Base-by-base conservation (phyloP, 1,284 basidiomycete species). In the Singerocomus rubriflavus region DNA sequence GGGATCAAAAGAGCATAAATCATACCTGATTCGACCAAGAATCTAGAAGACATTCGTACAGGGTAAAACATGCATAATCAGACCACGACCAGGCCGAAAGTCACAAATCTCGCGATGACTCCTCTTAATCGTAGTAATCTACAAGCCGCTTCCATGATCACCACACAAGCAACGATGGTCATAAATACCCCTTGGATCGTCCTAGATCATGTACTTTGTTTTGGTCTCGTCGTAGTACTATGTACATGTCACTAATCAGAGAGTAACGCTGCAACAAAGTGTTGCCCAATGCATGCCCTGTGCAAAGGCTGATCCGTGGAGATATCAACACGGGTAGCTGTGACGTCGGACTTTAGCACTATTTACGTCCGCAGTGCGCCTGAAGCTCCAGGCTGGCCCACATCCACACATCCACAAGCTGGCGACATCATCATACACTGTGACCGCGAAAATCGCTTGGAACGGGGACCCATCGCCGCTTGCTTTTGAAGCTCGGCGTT, bases 191-290 rank as follows among this genome's bases (percentile, higher is more conserved):
- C 91, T 92, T 48, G 76, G 80, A 16, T 82, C 82, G 65, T 97
- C 93, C 92, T 92, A 97, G 13, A 77, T 82, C 83, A 97, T 96
- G 65, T 97, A 94, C 67, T 98, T 94, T 46, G 97, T 97, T 69
- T 97, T 93, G 21, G 97, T 84, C 68, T 93, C 91, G 73, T 93
- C 91, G 73, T 93, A 91, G 66, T 89, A 91, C 16, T 2, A 21
- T 21, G 85, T 85, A 21, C 84, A 86, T 88, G 90, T 91, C 25
- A 39, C 54, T 49, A 46, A 42, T 21, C 29, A 30, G 21, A 10
- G 21, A 25, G 26, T 9, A 30, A 48, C 25, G 27, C 21, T 1
- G 27, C 13, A 17, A 33, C 8, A 12, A 41, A 21, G 2, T 39
- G 21, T 35, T 21, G 6, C 16, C 26, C 27, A 17, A 5, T 16